Evolutionary conservation across 129 eudicot genomes (phyloP), one percentile per base, ranked within the genome.

Genomic region (Scalesia atractyloides): DNA sequence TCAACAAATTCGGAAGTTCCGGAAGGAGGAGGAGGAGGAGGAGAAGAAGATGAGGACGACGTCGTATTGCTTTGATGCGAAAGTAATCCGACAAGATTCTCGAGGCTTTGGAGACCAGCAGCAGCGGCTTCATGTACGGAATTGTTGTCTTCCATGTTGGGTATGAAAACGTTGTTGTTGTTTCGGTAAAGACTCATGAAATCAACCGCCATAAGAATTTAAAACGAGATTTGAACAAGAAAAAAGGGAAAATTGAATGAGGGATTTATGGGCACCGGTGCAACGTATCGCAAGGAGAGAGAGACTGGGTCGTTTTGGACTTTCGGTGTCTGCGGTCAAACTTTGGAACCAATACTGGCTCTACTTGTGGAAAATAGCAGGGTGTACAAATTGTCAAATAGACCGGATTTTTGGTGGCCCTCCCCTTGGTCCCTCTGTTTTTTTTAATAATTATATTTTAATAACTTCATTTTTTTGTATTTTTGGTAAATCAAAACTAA

Each of bases 71-170:
- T 14, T 14, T 44, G 64, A 66, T 57, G 57, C 1, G 98, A 94
- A 1, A 94, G 83, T 7, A 90, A 30, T 63, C 89, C 82, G 84
- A 94, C 86, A 30, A 94, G 87, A 74, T 84, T 86, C 64, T 90
- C 96, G 2, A 90, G 89, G 85, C 98, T 94, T 50, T 94, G 89
- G 6, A 94, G 83, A 9, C 97, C 99, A 63, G 97, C 97, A 33
- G 85, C 73, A 0, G 99, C 97, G 0, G 99, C 97, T 73, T 95
- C 97, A 44, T 85, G 85, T n/a, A 86, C 95, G 37, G 66, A 60
- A 30, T 30, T 30, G 0, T 26, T 4, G 2, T 30, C 11, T 14
- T 60, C 66, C 66, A 12, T 26, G 13, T 26, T 14, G 19, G 43
- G 6, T 18, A 18, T 1, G 11, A 13, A 4, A 4, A 60, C 30